Conservation (phyloP, 768 basidiomycete genomes). For the Amanita thiersii region DNA sequence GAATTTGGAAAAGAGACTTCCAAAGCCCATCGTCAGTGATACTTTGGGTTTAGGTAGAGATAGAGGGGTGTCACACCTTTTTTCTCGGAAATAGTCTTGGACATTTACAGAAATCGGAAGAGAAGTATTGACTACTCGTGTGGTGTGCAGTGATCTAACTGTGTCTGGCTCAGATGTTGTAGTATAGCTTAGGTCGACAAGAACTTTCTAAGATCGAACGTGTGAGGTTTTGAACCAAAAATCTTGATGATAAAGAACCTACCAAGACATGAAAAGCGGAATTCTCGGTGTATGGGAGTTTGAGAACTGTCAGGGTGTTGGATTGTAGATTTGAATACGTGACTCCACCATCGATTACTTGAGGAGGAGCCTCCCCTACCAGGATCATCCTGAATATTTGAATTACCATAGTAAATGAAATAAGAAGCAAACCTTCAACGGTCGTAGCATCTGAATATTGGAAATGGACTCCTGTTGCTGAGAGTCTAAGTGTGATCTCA, state of each 20-base stretch:
- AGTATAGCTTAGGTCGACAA: conserved; percentile 58
- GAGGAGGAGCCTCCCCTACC: conserved; percentile 18
- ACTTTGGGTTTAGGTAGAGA: not conserved
- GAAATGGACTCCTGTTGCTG: conserved; percentile 49
- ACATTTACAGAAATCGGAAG: conserved; percentile 90
- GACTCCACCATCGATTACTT: conserved; percentile 34
- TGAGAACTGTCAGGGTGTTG: conserved; percentile 37
- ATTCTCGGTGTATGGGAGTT: conserved; percentile 60
- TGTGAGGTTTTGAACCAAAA: conserved; percentile 1
- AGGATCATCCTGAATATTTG: conserved; percentile 5
- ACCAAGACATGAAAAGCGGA: conserved; percentile 58
- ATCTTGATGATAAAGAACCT: conserved; percentile 15
- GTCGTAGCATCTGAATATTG: conserved; percentile 32
- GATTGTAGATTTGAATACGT: conserved; percentile 39
- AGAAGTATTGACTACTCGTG: conserved; percentile 52
- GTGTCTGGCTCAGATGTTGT: conserved; percentile 46
- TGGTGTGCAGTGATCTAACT: conserved; percentile 43
- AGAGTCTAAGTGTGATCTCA: conserved; percentile 44
- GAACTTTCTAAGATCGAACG: conserved; percentile 50
- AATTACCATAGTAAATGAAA: not conserved
- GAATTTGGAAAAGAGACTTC: conserved; percentile 84
- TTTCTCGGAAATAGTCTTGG: conserved; percentile 90
- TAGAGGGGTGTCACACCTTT: conserved; percentile 42
- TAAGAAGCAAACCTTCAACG: conserved; percentile 22
- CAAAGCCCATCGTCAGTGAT: not conserved